A percentile compares a stretch with the other conserved stretches of the same genome.
Conservation (phyloP, 2,329 filamentous ascomycete species). For the Sphaceloma murrayae region DNA sequence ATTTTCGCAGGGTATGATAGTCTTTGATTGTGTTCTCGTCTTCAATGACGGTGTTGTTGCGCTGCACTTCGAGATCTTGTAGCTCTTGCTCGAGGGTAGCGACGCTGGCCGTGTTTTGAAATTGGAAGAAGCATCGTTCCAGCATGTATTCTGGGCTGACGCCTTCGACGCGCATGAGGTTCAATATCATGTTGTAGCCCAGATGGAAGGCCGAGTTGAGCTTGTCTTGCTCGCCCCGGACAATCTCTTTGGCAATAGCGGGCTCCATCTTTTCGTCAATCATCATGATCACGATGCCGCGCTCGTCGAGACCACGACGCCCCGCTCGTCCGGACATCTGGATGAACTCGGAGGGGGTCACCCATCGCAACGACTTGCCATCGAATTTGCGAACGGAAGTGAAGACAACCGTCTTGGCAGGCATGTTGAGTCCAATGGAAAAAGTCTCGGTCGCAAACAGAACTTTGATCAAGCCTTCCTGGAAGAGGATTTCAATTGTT, state of each 20-base stretch:
- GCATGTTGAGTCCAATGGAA: constrained; percentile 98
- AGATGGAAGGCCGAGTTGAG: constrained; percentile 96
- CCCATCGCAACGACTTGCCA: constrained; percentile 66
- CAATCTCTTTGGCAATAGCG: constrained; percentile 84
- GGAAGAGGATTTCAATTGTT: constrained; percentile 97
- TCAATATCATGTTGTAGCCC: constrained; percentile 98
- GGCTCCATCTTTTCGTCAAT: constrained; percentile 94
- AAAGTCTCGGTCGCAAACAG: constrained; percentile 97
- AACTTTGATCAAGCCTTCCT: constrained; percentile 95
- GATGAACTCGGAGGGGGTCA: constrained; percentile 92
- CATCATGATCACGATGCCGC: constrained; percentile 99
- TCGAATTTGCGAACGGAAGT: constrained; percentile 95
- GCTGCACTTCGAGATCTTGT: constrained; percentile 64
- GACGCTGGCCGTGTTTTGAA: constrained; percentile 88
- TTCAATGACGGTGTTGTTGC: constrained; percentile 62
- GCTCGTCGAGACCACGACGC: constrained; percentile 91
- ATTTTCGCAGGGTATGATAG: constrained; percentile 82
- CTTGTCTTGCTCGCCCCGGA: constrained; percentile 91
- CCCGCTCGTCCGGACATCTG: constrained; percentile 98
- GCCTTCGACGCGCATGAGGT: constrained; percentile 94
- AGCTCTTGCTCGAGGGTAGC: constrained; percentile 75
- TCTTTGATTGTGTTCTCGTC: constrained; percentile 87
- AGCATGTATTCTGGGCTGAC: constrained; percentile 98
- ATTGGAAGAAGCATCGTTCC: constrained; percentile 96
- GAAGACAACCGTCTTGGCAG: constrained; percentile 98